Percentiles rank a stretch among this genome's conserved stretches.
Conservation (phyloP, 116 monocot genomes). For the Papilionanthe hybrid region DNA sequence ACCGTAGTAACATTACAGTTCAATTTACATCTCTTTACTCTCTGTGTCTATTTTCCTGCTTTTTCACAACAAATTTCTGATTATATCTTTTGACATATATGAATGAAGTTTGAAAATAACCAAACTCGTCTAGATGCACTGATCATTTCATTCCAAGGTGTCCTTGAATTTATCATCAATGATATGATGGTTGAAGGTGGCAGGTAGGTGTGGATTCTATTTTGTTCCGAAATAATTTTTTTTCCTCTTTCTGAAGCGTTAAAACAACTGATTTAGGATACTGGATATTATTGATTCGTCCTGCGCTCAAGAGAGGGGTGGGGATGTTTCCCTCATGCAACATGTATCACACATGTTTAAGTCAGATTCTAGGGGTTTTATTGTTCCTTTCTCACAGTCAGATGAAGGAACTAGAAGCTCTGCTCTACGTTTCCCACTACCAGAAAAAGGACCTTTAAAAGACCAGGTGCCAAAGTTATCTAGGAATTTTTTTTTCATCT, state of each 20-base stretch:
- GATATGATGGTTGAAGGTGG: constrained; percentile 51
- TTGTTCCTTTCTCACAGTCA: constrained; percentile 41
- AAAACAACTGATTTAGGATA: constrained; percentile 28
- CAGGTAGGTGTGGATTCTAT: constrained; percentile 20
- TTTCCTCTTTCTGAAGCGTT: neutral
- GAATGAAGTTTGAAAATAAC: constrained; percentile 44
- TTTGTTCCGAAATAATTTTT: neutral
- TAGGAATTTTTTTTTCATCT: neutral
- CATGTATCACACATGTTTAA: constrained; percentile 42
- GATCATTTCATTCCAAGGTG: constrained; percentile 65
- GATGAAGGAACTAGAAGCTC: constrained; percentile 5
- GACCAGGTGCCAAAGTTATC: constrained; percentile 40
- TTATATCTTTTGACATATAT: constrained; percentile 9
- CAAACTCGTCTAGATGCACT: constrained; percentile 33
- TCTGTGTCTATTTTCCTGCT: constrained; percentile 3
- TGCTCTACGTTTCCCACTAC: constrained; percentile 50
- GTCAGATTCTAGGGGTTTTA: constrained; percentile 15
- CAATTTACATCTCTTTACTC: constrained; percentile 2
- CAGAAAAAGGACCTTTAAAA: constrained; percentile 30
- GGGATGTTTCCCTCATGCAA: constrained; percentile 15
- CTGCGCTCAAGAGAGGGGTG: constrained; percentile 10
- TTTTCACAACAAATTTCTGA: neutral
- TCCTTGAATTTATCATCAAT: constrained; percentile 57
- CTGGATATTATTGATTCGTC: constrained; percentile 36
- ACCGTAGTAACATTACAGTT: constrained; percentile 7